Evolutionary conservation across 2,329 filamentous ascomycete species (phyloP).

Genomic region (Aspergillus awamori): DNA sequence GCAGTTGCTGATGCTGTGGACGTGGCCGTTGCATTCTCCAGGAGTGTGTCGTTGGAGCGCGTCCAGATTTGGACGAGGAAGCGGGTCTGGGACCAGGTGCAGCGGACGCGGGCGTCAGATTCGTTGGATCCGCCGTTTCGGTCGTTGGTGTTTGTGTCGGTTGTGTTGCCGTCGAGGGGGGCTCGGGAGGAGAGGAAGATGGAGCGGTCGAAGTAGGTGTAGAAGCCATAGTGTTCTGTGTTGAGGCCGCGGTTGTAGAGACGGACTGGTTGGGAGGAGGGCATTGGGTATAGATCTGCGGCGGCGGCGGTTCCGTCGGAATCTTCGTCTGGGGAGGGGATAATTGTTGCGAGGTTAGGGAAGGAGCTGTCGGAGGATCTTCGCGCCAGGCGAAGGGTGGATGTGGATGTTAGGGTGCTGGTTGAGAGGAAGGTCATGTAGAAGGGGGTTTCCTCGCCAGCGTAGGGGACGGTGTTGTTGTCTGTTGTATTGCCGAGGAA

Average conservation of each 20-base stretch:
- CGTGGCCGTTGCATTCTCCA: slow-evolving; percentile 19
- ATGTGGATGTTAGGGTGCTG: slow-evolving; percentile 32
- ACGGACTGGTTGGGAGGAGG: slow-evolving; percentile 73
- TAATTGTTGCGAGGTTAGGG: slow-evolving; percentile 55
- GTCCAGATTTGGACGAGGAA: slow-evolving; percentile 68
- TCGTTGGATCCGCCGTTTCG: slow-evolving; percentile 53
- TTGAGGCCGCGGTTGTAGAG: slow-evolving; percentile 80
- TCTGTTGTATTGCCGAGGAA: slow-evolving; percentile 90
- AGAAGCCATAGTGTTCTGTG: slow-evolving; percentile 91
- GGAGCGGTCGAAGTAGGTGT: slow-evolving; percentile 84
- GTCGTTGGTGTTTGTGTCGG: slow-evolving; percentile 43
- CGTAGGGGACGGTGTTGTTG: slow-evolving; percentile 68
- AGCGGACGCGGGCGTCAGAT: slow-evolving; percentile 51
- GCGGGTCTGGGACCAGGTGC: slow-evolving; percentile 64
- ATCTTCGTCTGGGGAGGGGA: slow-evolving; percentile 66
- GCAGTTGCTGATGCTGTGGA: slow-evolving; percentile 16
- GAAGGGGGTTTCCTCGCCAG: slow-evolving; percentile 85
- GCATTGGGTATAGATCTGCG: slow-evolving; percentile 71
- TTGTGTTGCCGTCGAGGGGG: slow-evolving; percentile 48
- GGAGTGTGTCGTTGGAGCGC: slow-evolving; percentile 41
- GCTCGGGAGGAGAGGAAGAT: slow-evolving; percentile 73
- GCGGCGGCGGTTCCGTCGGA: slow-evolving; percentile 72
- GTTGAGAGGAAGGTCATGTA: slow-evolving; percentile 71
- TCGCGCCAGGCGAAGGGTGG: slow-evolving; percentile 45
- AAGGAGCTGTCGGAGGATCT: slow-evolving; percentile 34